Evolutionary conservation across 1,284 basidiomycete species (phyloP), one percentile per base, ranked within the genome.

Genomic region (Ustilago tritici): DNA sequence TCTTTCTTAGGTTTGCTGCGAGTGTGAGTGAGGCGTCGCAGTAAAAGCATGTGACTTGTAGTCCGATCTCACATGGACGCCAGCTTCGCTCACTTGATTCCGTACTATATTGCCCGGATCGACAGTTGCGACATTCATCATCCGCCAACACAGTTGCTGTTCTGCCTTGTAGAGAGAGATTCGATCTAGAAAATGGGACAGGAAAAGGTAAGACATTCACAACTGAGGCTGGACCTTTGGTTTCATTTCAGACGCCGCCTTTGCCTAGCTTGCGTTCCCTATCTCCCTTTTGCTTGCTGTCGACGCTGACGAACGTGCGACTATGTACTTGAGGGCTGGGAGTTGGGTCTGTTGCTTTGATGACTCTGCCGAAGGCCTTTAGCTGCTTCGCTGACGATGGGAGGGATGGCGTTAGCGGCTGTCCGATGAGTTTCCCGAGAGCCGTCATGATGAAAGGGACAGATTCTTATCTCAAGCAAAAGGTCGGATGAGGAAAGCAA

Each of bases 201-300:
- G n/a, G n/a, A 46, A 46, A n/a, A 6, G 43, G 17, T 46, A 46
- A 46, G 19, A 19, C 43, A 46, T 11, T 19, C 23, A 15, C 23
- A 23, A 23, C 23, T 19, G 6, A 46, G n/a, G 43, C 43, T 46
- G 43, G 17, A 19, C 2, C 7, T 7, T 11, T 46, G n/a, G 61
- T 69, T 43, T 63, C 66, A 69, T 49, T 50, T 69, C 61, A 59
- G 61, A 69, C 61, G 61, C 66, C 66, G 66, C 43, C 61, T 23
- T 14, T 31, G 23, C 23, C 23, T 23, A 23, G 23, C 2, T 23
- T 23, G 23, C 23, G 23, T 14, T 23, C 34, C 23, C 56, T 46
- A 28, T 46, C 40, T 15, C n/a, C 14, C 6, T 46, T 46, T 19
- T 9, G 43, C 43, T 15, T 19, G 19, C 43, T 46, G 19, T 9